Conservation (phyloP, 2,329 filamentous ascomycete genomes). For the Scedosporium dehoogii region DNA sequence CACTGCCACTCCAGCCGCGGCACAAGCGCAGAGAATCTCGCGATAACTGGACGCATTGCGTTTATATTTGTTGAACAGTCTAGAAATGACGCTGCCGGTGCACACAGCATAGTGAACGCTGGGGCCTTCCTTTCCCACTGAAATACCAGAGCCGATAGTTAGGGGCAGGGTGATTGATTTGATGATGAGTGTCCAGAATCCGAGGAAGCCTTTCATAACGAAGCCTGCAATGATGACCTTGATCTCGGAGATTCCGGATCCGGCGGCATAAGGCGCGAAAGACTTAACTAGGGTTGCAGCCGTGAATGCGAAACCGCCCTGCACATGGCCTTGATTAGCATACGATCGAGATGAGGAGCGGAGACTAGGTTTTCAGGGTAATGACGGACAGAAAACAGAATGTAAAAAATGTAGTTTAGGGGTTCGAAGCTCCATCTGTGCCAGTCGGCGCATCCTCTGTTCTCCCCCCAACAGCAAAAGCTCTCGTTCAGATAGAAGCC, state of each 20-base stretch:
- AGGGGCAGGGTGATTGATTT: slow-evolving; percentile 87
- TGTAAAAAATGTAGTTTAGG: slow-evolving; percentile 81
- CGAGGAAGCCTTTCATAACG: slow-evolving; percentile 97
- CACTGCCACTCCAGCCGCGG: slow-evolving; percentile 89
- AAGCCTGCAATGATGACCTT: slow-evolving; percentile 99
- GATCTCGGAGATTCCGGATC: slow-evolving; percentile 96
- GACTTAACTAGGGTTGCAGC: slow-evolving; percentile 78
- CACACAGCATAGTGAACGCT: slow-evolving; percentile 99
- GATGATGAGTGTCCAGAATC: slow-evolving; percentile 83
- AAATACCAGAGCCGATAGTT: slow-evolving; percentile 86
- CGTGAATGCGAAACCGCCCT: slow-evolving; percentile 71
- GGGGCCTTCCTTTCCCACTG: slow-evolving; percentile 92
- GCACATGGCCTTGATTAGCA: slow-evolving; percentile 11
- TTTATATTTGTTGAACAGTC: slow-evolving; percentile 85
- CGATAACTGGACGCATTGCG: slow-evolving; percentile 87
- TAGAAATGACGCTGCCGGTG: slow-evolving; percentile 90
- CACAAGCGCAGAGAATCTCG: slow-evolving; percentile 89
- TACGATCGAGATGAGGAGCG: background rate
- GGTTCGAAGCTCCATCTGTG: slow-evolving; percentile 74
- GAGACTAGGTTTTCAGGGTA: background rate
- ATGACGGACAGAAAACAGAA: slow-evolving; percentile 62
- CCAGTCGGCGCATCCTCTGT: slow-evolving; percentile 85
- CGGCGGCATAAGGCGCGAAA: slow-evolving; percentile 92
- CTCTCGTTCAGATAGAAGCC: slow-evolving; percentile 95
- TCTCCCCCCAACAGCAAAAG: slow-evolving; percentile 97